Evolutionary conservation across 2,329 filamentous ascomycete species (phyloP).

Genomic region (Cercospora sp.): DNA sequence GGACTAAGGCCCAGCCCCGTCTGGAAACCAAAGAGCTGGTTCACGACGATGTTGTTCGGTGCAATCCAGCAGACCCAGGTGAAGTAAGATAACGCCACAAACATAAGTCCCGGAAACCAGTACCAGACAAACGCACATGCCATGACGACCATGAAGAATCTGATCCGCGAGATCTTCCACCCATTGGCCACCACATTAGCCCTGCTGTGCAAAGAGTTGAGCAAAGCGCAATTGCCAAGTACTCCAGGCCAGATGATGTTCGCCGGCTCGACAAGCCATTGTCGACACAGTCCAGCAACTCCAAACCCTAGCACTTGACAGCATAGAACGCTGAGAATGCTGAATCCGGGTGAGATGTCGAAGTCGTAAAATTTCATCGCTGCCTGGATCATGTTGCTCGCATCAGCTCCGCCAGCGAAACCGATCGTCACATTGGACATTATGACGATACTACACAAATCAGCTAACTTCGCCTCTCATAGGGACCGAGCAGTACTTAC

Average conservation of each 20-base stretch:
- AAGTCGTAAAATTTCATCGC: constrained; percentile 89
- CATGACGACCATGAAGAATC: constrained; percentile 79
- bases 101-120: constrained; percentile 70
- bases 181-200: constrained; percentile 74
- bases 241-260: constrained; percentile 93
- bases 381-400: constrained; percentile 68
- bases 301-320: constrained; percentile 86
- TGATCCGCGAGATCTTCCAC: constrained; percentile 70
- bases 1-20: constrained; percentile 78
- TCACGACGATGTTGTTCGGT: constrained; percentile 79
- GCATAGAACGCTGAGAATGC: constrained; percentile 78
- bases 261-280: constrained; percentile 79
- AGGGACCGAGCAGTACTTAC: neutral
- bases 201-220: constrained; percentile 74
- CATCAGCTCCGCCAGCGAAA: constrained; percentile 57
- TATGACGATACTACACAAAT: constrained; percentile 43
- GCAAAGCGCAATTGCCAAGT: constrained; percentile 86
- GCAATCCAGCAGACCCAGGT: constrained; percentile 88
- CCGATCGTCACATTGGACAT: constrained; percentile 52
- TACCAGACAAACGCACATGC: constrained; percentile 74
- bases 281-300: constrained; percentile 77
- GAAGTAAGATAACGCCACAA: constrained; percentile 85
- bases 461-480: too few species aligned
- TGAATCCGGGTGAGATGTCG: constrained; percentile 72
- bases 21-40: constrained; percentile 79